These are phyloP conservation scores for Magnaporthiopsis rhizophila DNA, from an alignment of 2,329 filamentous ascomycete genomes.

Conservation along the genomic window DNA sequence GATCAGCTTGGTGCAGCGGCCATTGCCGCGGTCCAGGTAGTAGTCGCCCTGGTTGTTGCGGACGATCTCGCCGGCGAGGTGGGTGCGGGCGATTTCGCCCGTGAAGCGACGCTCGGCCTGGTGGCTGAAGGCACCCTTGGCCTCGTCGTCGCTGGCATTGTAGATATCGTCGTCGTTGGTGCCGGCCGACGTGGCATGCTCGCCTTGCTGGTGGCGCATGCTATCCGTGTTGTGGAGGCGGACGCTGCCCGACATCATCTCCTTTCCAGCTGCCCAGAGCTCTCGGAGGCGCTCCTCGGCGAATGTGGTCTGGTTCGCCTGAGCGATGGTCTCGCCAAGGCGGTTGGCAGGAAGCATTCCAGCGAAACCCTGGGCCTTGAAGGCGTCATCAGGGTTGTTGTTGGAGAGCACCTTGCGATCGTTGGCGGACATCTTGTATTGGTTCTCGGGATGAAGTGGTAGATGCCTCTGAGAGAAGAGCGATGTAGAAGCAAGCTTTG, in stretches of 20 bases:
- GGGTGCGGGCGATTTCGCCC: too few species aligned
- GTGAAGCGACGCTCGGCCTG: too few species aligned
- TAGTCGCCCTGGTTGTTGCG: slow-evolving; percentile 25
- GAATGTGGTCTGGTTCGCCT: too few species aligned
- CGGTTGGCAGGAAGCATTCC: too few species aligned
- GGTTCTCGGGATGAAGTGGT: not conserved
- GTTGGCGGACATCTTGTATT: not conserved
- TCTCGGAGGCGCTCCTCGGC: too few species aligned
- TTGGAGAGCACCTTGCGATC: not conserved
- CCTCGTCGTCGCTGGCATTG: not conserved
- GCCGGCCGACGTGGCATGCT: too few species aligned
- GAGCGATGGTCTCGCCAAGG: too few species aligned
- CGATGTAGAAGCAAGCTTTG: not conserved
- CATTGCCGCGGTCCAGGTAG: slow-evolving; percentile 45
- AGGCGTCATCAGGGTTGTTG: not conserved
- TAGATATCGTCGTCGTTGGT: not conserved
- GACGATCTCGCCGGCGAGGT: not conserved
- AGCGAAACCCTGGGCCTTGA: too few species aligned
- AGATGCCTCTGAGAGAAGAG: not conserved
- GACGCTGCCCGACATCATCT: too few species aligned
- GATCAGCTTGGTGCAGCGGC: slow-evolving; percentile 44
- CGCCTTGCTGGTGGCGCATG: too few species aligned
- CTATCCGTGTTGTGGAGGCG: not conserved
- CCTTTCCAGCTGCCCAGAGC: too few species aligned
- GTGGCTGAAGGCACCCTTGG: too few species aligned